Base-by-base conservation (phyloP, 257 asterid genomes). In the Striga asiatica region DNA sequence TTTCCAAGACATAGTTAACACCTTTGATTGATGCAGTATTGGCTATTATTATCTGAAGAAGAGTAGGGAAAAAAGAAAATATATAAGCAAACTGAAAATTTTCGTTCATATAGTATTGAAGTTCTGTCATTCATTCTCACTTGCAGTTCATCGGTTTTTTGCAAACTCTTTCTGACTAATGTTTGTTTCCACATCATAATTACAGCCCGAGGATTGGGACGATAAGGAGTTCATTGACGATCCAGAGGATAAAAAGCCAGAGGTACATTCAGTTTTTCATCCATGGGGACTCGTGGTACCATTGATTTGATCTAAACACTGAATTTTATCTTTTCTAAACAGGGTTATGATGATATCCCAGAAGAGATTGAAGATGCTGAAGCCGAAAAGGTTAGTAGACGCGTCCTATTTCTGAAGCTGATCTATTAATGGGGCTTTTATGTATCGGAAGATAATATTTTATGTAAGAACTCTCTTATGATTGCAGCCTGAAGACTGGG, bases 151-250 rank as follows among this genome's bases (percentile, higher is more conserved):
- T n/a, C n/a, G n/a, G n/a, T n/a, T n/a, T n/a, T n/a, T n/a, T n/a
- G n/a, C 20, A 5, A 13, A 31, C 58, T 24, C 12, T 41, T 6
- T 7, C 1, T 53, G n/a, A 55, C 17, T 5, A 28, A 34, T 60
- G n/a, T 62, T 20, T 28, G 38, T 34, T 50, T 39, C 32, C 31
- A 48, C 32, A n/a, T 66, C n/a, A 46, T 29, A 29, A 56, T 75
- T 52, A 38, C 76, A 92, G 99, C 99, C 99, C 61, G 97, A 88
- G 71, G 95, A 88, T 71, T 92, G 99, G 99, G 97, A 92, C 68
- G 99, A 84, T 1, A 84, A 84, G 70, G 99, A 92, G 65, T 84
- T 32, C 77, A 88, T 92, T 67, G 54, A 84, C 60, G 99, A 92
- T 61, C 95, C 99, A 0, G 97, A 88, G 72, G 97, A 88, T 72